Base-by-base conservation (phyloP, 2,329 filamentous ascomycete species). In the Botrytis tulipae region DNA sequence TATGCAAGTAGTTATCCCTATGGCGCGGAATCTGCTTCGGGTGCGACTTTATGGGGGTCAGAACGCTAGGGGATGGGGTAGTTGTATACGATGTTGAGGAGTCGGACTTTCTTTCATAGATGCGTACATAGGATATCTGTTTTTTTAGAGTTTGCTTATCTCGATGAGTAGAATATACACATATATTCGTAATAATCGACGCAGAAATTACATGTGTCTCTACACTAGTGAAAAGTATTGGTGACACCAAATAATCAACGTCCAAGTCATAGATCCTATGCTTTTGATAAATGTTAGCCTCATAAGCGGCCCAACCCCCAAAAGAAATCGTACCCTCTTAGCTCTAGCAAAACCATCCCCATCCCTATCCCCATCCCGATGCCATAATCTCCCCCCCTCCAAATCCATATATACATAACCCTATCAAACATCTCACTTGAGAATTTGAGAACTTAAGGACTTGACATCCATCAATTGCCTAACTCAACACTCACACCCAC, bases 1-100 rank as follows among this genome's bases (percentile, higher is more conserved):
- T 7, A 16, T 54, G 32, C 32, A 32, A 32, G 25, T 51, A 0
- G 0, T 51, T 51, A 4, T 12, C 2, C 4, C 1, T 14, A 0
- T 2, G 25, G 25, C 12, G n/a, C 48, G 48, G 48, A 54, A 14
- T 54, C 35, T 37, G 35, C 10, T 16, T n/a, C 12, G 48, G 51
- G n/a, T 29, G 1, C 20, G 44, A 22, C 44, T 22, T 48, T 10
- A 3, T 48, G 8, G 20, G 1, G 18, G 44, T 7, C 4, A 35
- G 9, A 8, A 29, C 3, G 1, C 14, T 9, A 29, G 0, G 6
- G 0, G 8, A 32, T 32, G 18, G 29, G 1, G 8, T 59, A n/a
- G 46, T 48, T 5, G 25, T 12, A 4, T n/a, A 29, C 10, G n/a
- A 20, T 32, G 16, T 10, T 32, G 8, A 35, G 3, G 4, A 5